Evolutionary conservation across 371 early-diverging fungal genomes (phyloP).

Genomic region (Rhizopus sp.): DNA sequence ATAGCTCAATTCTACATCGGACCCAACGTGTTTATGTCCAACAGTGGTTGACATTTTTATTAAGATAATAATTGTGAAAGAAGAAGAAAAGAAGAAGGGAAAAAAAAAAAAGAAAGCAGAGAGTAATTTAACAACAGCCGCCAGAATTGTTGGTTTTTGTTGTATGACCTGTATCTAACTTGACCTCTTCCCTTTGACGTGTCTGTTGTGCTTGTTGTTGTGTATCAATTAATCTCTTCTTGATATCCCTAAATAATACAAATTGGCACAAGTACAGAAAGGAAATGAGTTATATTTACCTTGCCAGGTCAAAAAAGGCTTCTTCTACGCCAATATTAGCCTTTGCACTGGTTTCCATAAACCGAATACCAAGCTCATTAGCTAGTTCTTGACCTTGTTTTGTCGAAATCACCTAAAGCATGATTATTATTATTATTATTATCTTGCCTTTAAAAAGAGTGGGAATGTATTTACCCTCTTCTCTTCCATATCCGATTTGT

Average conservation of each 20-base stretch:
- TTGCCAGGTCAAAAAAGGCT: conserved; percentile 96
- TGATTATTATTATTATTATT: too few relatives aligned
- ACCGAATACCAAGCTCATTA: conserved; percentile 83
- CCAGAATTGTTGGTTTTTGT: conserved; percentile 22
- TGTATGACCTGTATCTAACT: conserved; percentile 32
- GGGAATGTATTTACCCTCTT: conserved; percentile 60
- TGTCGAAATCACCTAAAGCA: conserved; percentile 56
- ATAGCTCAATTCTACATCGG: conserved; percentile 38
- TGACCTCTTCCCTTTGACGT: conserved; percentile 50
- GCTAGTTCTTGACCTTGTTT: conserved; percentile 91
- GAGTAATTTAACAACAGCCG: conserved; percentile 20
- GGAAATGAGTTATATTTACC: conserved; percentile 93
- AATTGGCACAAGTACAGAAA: conserved; percentile 38
- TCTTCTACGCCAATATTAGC: conserved; percentile 97
- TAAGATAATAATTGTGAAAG: neutral
- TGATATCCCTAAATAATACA: conserved; percentile 39
- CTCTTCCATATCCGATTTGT: conserved; percentile 94
- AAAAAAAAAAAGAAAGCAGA: neutral
- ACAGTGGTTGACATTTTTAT: conserved; percentile 33
- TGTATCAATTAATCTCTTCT: conserved; percentile 54
- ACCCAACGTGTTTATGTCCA: conserved; percentile 47
- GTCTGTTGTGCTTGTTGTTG: conserved; percentile 49
- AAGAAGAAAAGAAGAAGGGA: neutral
- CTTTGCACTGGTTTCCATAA: conserved; percentile 97
- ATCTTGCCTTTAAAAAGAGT: neutral